Percentiles rank a stretch among this genome's conserved stretches.
Conservation (phyloP, 2,329 filamentous ascomycete genomes). For the Penicillium corylophilum region DNA sequence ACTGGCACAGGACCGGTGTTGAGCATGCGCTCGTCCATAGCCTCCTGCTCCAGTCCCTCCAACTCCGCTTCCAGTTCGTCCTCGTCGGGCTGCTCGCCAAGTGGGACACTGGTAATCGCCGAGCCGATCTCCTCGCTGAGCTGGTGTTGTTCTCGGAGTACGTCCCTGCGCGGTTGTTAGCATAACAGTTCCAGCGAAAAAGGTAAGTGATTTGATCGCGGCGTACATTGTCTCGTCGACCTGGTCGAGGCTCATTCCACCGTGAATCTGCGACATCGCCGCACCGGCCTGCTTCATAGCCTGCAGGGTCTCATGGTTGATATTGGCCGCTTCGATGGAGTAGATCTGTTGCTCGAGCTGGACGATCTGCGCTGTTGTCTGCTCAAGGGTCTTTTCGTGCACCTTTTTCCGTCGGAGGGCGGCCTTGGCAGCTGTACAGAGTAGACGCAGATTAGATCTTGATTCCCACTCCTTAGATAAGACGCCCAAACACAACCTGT, state of each 20-base stretch:
- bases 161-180: conserved; percentile 62
- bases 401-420: conserved; percentile 92
- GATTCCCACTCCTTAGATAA: neutral
- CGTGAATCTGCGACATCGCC: conserved; percentile 93
- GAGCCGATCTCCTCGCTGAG: conserved; percentile 90
- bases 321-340: conserved; percentile 95
- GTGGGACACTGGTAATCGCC: conserved; percentile 72
- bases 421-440: conserved; percentile 72
- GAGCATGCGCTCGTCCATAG: conserved; percentile 90
- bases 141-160: conserved; percentile 84
- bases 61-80: conserved; percentile 82
- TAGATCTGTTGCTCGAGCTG: conserved; percentile 95
- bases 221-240: conserved; percentile 93
- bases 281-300: conserved; percentile 89
- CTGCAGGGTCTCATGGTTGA: conserved; percentile 92
- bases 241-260: conserved; percentile 85
- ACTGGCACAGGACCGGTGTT: conserved; percentile 83
- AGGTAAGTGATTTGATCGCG: neutral
- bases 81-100: conserved; percentile 75
- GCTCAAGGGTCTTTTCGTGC: conserved; percentile 86
- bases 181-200: conserved; percentile 1
- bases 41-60: conserved; percentile 83
- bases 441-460: neutral
- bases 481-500: neutral
- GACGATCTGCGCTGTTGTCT: conserved; percentile 84